Base-by-base conservation (phyloP, 2,329 filamentous ascomycete genomes). In the Paecilomyces sp. region DNA sequence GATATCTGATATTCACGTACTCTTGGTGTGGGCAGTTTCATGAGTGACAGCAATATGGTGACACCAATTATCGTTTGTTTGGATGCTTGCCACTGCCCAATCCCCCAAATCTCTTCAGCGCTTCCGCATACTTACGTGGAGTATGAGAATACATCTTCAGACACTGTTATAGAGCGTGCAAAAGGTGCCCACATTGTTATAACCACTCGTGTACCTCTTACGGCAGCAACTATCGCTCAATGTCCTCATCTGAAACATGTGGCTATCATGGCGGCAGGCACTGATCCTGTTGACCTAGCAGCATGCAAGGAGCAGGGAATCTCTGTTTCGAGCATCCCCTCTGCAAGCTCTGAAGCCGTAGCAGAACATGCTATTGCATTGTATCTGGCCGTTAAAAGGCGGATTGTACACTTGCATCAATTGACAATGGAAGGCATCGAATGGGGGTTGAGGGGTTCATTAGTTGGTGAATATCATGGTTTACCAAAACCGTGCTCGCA, bases 351-450 rank as follows among this genome's bases (percentile, higher is more conserved):
- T 51, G 72, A 78, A 55, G 68, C 74, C 56, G 77, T 79, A n/a
- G 70, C 69, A 57, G 78, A 80, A 65, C 78, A 80, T 70, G 77
- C 78, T 18, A 71, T 80, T 52, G 75, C 72, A 54, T 66, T 80
- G 58, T 79, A 79, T 65, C 78, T 77, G 62, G 77, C 76, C 4
- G 65, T 75, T 24, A 69, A 77, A 58, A 68, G 76, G 58, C 67
- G 70, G 56, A 72, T 77, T 9, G 66, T 76, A 31, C 62, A 66
- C 24, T 62, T 75, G 57, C 69, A 76, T 62, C 57, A 64, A 15
- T 53, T 71, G 41, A 68, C 71, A n/a, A 68, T 67, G 13, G 62
- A 65, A 7, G 69, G 66, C 18, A 58, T 65, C 41, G 71, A 72
- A 56, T 81, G 79, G 78, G 66, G 69, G 54, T 61, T 65, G 55